phyloP scores from a whole-genome alignment of 768 basidiomycete species.

The Amanita inopinata region DNA sequence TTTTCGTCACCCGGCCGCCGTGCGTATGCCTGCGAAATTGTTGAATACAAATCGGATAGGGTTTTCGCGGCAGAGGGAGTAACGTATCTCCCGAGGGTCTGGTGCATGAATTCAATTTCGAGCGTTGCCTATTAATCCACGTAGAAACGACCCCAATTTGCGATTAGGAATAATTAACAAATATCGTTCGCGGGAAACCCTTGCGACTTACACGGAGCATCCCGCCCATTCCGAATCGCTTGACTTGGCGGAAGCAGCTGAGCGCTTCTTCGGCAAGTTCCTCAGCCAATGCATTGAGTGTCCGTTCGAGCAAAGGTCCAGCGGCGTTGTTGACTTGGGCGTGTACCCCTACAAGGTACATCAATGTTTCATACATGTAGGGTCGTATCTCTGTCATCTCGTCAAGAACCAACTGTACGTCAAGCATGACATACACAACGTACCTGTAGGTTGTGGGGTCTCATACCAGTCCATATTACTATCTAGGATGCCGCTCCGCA shows the following conservation, averaged over 20 bases:
- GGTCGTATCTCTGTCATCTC: conserved; percentile 66
- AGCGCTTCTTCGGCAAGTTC: conserved; percentile 79
- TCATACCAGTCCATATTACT: conserved; percentile 88
- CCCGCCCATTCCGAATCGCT: conserved; percentile 93
- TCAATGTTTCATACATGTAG: conserved; percentile 85
- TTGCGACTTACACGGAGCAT: conserved; percentile 92
- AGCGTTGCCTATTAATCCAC: conserved; percentile 69
- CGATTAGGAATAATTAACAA: no score
- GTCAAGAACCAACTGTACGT: not conserved
- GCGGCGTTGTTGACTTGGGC: conserved; percentile 81
- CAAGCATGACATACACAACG: conserved; percentile 14
- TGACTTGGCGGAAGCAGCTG: conserved; percentile 79
- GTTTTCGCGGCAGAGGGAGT: conserved; percentile 71
- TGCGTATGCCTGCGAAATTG: conserved; percentile 88
- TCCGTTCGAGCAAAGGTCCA: conserved; percentile 73
- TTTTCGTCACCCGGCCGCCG: conserved; percentile 80
- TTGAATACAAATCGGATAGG: conserved; percentile 87
- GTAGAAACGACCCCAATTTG: conserved; percentile 1
- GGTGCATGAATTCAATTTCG: conserved; percentile 98
- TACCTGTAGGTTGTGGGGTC: conserved; percentile 86
- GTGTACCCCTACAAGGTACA: conserved; percentile 86
- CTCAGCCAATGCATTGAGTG: conserved; percentile 70
- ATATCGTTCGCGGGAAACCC: no score
- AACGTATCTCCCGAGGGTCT: conserved; percentile 85
- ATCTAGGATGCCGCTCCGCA: conserved; percentile 75